These are phyloP conservation scores for Apiospora phragmitis DNA, from an alignment of 2,329 filamentous ascomycete species.

Conservation along the genomic window DNA sequence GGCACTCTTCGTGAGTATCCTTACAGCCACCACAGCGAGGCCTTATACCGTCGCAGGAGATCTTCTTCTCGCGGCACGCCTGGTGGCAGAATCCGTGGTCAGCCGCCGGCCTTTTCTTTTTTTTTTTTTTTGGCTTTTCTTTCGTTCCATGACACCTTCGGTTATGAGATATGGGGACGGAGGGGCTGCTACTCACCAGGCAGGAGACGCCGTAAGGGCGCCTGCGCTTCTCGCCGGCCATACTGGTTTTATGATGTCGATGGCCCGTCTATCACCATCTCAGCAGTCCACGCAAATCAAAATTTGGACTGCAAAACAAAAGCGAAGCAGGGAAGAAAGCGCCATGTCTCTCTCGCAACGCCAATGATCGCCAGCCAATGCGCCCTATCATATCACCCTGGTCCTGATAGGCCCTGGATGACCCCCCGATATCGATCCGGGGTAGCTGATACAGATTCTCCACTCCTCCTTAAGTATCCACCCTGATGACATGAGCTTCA, in stretches of 20 bases:
- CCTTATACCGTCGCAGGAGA: not conserved
- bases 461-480: not conserved
- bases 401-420: not conserved
- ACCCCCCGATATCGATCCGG: not conserved
- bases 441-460: not conserved
- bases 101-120: not conserved
- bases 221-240: slow-evolving; percentile 6
- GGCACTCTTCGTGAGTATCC: slow-evolving; percentile 2
- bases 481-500: not conserved
- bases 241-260: not conserved
- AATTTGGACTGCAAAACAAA: not conserved
- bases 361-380: not conserved
- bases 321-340: not conserved
- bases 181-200: not conserved
- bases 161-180: not conserved
- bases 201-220: slow-evolving; percentile 7
- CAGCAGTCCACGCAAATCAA: not conserved
- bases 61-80: slow-evolving; percentile 6
- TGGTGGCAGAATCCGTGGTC: not conserved
- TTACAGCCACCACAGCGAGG: slow-evolving; percentile 7
- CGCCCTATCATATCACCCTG: not conserved
- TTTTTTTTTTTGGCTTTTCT: too few relatives aligned
- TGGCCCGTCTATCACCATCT: not conserved
- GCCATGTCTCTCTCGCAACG: not conserved
- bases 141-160: not conserved